These are phyloP conservation scores for Pinus albicaulis DNA, from an alignment of 75 land plant species.

Conservation along the genomic window DNA sequence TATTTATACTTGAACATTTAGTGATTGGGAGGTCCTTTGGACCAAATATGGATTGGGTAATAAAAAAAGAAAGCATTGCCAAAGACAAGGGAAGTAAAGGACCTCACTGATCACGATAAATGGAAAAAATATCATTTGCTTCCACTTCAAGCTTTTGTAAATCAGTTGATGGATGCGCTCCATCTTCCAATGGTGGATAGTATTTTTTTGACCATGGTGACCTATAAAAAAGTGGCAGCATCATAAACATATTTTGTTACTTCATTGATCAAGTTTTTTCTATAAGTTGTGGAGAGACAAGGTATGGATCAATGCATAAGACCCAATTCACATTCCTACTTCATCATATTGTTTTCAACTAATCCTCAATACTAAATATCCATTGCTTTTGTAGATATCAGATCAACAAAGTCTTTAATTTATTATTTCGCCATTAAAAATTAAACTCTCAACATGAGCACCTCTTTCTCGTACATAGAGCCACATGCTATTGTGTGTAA, in stretches of 20 bases:
- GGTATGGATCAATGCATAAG: not conserved
- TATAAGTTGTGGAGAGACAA: not conserved
- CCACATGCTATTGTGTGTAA: not conserved
- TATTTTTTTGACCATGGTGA: slow-evolving; percentile 96
- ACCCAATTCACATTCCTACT: not conserved
- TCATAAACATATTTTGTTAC: not conserved
- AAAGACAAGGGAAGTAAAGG: slow-evolving; percentile 55
- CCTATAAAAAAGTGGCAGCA: slow-evolving; percentile 30
- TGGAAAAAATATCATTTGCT: slow-evolving; percentile 90
- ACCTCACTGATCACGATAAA: slow-evolving; percentile 99
- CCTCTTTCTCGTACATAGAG: not conserved
- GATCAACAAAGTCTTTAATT: not conserved
- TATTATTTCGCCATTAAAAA: not conserved
- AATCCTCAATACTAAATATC: not conserved
- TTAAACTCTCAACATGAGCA: not conserved
- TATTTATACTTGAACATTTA: not conserved
- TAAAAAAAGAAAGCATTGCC: slow-evolving; percentile 4
- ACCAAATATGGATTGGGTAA: not conserved
- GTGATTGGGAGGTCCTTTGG: not conserved
- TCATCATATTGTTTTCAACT: not conserved
- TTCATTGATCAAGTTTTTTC: slow-evolving; percentile 2
- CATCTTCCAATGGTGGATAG: slow-evolving; percentile 86
- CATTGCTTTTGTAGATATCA: not conserved
- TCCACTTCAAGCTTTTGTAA: slow-evolving; percentile 88
- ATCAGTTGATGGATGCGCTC: slow-evolving; percentile 58